phyloP scores from a whole-genome alignment of 1,284 basidiomycete genomes.

The Boletellus deceptivus region DNA sequence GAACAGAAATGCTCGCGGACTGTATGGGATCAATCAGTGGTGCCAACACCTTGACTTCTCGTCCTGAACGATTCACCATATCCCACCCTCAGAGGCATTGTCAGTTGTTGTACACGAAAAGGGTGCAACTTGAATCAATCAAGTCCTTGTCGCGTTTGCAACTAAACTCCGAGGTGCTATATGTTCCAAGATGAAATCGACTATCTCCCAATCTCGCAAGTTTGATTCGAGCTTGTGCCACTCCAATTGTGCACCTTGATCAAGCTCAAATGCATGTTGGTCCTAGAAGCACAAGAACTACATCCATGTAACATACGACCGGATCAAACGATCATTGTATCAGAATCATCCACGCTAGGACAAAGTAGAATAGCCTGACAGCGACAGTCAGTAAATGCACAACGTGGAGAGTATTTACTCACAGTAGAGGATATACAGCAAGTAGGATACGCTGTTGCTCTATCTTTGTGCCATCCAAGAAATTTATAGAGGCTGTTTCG shows the following conservation, averaged over 20 bases:
- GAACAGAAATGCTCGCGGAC: conserved; percentile 92
- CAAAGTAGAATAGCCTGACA: conserved; percentile 75
- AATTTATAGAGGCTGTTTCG: conserved; percentile 84
- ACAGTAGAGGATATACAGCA: conserved; percentile 92
- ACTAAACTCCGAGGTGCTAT: neutral
- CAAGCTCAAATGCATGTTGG: neutral
- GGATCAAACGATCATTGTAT: conserved; percentile 56
- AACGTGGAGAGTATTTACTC: conserved; percentile 8
- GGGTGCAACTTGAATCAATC: no score
- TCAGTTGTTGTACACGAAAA: neutral
- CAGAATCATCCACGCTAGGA: conserved; percentile 92
- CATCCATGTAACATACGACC: conserved; percentile 12
- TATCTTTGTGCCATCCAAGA: conserved; percentile 90
- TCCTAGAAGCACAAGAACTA: conserved; percentile 11
- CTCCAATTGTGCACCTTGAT: no score
- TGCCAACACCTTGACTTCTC: neutral
- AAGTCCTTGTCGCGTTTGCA: neutral
- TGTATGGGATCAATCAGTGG: conserved; percentile 25
- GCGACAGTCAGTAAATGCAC: conserved; percentile 1
- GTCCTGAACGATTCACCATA: conserved; percentile 22
- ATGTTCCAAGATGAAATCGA: no score
- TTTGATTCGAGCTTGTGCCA: no score
- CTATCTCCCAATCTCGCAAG: no score
- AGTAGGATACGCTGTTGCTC: conserved; percentile 84
- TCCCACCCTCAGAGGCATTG: conserved; percentile 32